Evolutionary conservation across 129 eudicot species (phyloP), one percentile per base, ranked within the genome.

Genomic region (Escallonia rubra): DNA sequence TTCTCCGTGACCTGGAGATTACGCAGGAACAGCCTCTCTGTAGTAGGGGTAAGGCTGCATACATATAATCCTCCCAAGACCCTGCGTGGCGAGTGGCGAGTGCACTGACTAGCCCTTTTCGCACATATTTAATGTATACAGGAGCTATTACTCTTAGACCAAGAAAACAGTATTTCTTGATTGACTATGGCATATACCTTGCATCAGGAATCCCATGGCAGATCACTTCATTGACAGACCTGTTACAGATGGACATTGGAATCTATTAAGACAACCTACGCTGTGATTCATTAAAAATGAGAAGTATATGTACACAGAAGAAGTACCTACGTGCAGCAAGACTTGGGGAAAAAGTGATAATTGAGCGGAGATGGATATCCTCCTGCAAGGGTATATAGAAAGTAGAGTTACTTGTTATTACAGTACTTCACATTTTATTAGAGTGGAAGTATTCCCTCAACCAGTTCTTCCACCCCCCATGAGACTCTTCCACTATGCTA

Each of bases 121-220:
- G 1, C 34, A 23, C 34, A 23, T 23, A 23, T 23, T 23, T 23
- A 23, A 23, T 23, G 34, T 23, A 23, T 23, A 23, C 34, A 23
- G 34, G 34, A 23, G 34, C 34, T 23, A 23, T 1, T 23, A 23
- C 34, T 23, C 34, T 23, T 23, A 23, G 34, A 23, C 0, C 34
- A 23, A 23, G 34, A 23, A 23, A 23, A 23, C 34, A 23, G 34
- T 23, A 23, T 23, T 23, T 23, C n/a, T 15, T 53, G n/a, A 43
- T 53, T 43, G 40, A 51, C n/a, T 52, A 52, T 54, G n/a, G 34
- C n/a, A 64, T 15, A 50, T 67, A 89, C 99, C 99, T 94, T 54
- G 87, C 95, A 85, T 94, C 99, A 62, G 99, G 99, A 71, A 94
- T 94, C 63, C 99, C 99, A 85, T 94, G 97, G 84, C 97, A 94